Evolutionary conservation across 371 early-diverging fungal species (phyloP).

Genomic region (Lichtheimia ramosa): DNA sequence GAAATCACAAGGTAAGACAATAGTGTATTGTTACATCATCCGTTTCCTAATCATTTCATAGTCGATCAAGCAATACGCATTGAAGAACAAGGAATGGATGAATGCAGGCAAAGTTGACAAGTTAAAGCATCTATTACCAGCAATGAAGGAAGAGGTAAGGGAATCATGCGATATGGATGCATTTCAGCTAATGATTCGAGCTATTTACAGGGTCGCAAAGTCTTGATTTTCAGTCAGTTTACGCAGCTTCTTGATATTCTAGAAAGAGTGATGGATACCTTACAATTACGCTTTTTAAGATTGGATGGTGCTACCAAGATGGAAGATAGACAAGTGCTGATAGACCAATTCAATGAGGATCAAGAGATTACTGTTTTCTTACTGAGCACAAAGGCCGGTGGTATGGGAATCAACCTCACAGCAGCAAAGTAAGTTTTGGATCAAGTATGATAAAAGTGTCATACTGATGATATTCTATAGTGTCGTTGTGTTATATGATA

Average conservation of each 20-base stretch:
- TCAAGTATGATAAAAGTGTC: background rate
- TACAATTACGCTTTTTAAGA: slow-evolving; percentile 51
- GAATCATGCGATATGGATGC: background rate
- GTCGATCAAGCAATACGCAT: slow-evolving; percentile 50
- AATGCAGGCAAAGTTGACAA: slow-evolving; percentile 76
- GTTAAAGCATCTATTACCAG: slow-evolving; percentile 61
- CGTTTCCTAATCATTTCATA: slow-evolving; percentile 14
- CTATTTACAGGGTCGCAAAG: slow-evolving; percentile 52
- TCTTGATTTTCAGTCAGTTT: slow-evolving; percentile 85
- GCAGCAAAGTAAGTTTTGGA: slow-evolving; percentile 66
- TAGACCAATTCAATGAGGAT: slow-evolving; percentile 77
- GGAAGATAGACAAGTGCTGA: slow-evolving; percentile 69
- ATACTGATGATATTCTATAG: slow-evolving; percentile 10
- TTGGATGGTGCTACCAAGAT: slow-evolving; percentile 70
- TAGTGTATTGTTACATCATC: no score
- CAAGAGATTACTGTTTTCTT: slow-evolving; percentile 73
- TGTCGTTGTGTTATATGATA: slow-evolving; percentile 87
- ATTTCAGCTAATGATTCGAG: background rate
- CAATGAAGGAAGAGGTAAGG: slow-evolving; percentile 45
- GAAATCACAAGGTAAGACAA: slow-evolving; percentile 62
- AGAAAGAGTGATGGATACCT: slow-evolving; percentile 48
- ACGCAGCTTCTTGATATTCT: slow-evolving; percentile 70
- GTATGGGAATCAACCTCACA: slow-evolving; percentile 90
- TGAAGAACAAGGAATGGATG: slow-evolving; percentile 67
- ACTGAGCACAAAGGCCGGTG: slow-evolving; percentile 91